phyloP scores from a whole-genome alignment of 768 basidiomycete genomes.

The Polyporus arcularius region DNA sequence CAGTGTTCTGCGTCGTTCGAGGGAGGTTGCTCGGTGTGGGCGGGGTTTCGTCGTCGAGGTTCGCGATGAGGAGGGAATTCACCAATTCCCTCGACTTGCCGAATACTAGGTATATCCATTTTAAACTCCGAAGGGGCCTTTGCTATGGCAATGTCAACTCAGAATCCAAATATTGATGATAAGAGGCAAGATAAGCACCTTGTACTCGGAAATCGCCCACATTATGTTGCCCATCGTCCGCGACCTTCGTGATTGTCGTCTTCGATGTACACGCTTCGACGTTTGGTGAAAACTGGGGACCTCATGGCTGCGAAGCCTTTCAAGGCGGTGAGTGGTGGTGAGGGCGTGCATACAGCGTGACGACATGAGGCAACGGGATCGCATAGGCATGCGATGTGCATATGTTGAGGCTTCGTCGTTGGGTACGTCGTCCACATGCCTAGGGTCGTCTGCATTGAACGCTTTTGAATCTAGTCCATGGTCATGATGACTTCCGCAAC shows the following conservation, averaged over 20 bases:
- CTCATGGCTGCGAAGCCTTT: no score
- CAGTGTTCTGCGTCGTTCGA: neutral
- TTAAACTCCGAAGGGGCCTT: slow-evolving; percentile 20
- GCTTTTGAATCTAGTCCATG: no score
- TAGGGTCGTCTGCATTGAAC: no score
- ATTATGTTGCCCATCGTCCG: slow-evolving; percentile 5
- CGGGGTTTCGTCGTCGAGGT: slow-evolving; percentile 18
- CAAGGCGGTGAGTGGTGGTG: no score
- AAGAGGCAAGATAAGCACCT: slow-evolving; percentile 5
- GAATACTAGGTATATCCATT: slow-evolving; percentile 14
- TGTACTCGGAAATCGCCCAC: slow-evolving; percentile 8
- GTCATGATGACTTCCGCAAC: no score
- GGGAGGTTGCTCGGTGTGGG: slow-evolving; percentile 1
- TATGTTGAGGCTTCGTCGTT: no score
- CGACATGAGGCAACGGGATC: no score
- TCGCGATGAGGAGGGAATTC: slow-evolving; percentile 20
- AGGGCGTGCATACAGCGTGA: no score
- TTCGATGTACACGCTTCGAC: neutral
- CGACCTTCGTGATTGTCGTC: neutral
- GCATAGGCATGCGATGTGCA: no score
- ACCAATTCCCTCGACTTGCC: slow-evolving; percentile 8
- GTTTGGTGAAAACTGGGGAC: no score
- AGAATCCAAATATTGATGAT: slow-evolving; percentile 8
- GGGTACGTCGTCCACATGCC: no score
- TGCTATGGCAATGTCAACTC: slow-evolving; percentile 23